These are phyloP conservation scores for Geotrichum klebahnii DNA, from an alignment of 1,139 yeast species.

Conservation along the genomic window DNA sequence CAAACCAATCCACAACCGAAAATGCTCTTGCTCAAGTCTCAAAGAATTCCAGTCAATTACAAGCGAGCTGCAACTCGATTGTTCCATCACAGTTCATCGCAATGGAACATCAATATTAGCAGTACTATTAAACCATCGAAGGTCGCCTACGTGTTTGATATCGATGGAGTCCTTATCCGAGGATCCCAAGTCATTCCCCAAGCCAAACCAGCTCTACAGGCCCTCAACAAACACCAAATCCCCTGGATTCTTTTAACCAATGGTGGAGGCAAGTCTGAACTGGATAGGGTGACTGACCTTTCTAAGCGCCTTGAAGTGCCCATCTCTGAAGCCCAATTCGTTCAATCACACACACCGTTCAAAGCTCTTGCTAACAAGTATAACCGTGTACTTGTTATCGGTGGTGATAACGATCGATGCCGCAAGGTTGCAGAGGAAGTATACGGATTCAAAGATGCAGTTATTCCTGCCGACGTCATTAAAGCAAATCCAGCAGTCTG, in stretches of 20 bases:
- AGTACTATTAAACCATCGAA: not conserved
- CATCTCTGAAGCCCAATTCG: constrained; percentile 58
- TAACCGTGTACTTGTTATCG: constrained; percentile 70
- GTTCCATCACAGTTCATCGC: not conserved
- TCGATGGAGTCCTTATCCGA: constrained; percentile 89
- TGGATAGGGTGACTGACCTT: constrained; percentile 54
- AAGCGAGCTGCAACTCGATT: not conserved
- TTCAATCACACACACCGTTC: constrained; percentile 92
- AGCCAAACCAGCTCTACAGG: constrained; percentile 61
- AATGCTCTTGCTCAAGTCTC: not conserved
- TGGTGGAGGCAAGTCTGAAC: constrained; percentile 85
- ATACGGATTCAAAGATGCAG: constrained; percentile 79
- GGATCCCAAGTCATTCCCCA: constrained; percentile 66
- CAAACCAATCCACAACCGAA: too few relatives aligned
- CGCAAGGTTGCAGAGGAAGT: constrained; percentile 60
- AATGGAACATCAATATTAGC: not conserved
- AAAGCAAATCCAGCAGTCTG: constrained; percentile 55
- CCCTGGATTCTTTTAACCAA: constrained; percentile 86
- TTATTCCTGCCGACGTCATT: constrained; percentile 72
- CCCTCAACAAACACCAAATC: constrained; percentile 52
- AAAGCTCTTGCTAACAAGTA: constrained; percentile 53
- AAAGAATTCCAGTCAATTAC: not conserved
- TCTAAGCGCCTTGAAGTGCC: constrained; percentile 49
- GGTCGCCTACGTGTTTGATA: constrained; percentile 33
- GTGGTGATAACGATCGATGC: constrained; percentile 70